Conservation (phyloP, 2,329 filamentous ascomycete species). For the Metarhizium album region DNA sequence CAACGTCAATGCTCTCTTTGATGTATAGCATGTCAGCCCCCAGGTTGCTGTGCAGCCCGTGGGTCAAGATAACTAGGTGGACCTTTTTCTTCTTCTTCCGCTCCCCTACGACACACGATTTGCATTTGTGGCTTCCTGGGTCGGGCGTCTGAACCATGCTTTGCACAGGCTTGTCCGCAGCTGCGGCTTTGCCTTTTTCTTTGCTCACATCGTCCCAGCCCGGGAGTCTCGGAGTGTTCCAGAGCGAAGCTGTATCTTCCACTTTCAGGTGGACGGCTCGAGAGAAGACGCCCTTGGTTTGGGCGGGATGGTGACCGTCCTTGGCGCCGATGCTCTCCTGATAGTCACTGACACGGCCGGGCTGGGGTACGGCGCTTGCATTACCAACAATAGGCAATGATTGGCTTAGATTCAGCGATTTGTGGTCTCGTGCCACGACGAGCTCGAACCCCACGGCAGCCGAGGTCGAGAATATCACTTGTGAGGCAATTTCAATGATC, state of each 20-base stretch:
- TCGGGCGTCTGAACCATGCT: constrained; percentile 23
- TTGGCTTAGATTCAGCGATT: constrained; percentile 59
- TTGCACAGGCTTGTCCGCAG: constrained; percentile 22
- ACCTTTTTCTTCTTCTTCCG: constrained; percentile 60
- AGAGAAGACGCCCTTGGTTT: constrained; percentile 72
- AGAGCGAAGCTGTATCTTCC: constrained; percentile 80
- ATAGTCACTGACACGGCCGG: constrained; percentile 67
- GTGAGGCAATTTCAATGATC: constrained; percentile 84
- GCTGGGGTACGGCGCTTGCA: constrained; percentile 41
- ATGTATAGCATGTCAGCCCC: constrained; percentile 94
- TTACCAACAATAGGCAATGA: constrained; percentile 34
- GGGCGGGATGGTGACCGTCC: constrained; percentile 48
- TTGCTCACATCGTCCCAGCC: constrained; percentile 41
- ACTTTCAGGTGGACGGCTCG: constrained; percentile 66
- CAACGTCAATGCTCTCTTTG: constrained; percentile 91
- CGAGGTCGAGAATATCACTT: constrained; percentile 86
- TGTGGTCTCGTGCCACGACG: constrained; percentile 73
- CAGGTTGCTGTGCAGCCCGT: constrained; percentile 91
- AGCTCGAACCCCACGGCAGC: constrained; percentile 85
- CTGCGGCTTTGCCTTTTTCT: constrained; percentile 14
- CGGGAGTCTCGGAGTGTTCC: constrained; percentile 84
- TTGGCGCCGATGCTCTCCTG: constrained; percentile 50
- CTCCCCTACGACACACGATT: background rate
- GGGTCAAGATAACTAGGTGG: constrained; percentile 84
- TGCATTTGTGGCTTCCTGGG: constrained; percentile 16